These are phyloP conservation scores for Maudiozyma barnettii DNA, from an alignment of 805 yeast genomes.

Conservation along the genomic window DNA sequence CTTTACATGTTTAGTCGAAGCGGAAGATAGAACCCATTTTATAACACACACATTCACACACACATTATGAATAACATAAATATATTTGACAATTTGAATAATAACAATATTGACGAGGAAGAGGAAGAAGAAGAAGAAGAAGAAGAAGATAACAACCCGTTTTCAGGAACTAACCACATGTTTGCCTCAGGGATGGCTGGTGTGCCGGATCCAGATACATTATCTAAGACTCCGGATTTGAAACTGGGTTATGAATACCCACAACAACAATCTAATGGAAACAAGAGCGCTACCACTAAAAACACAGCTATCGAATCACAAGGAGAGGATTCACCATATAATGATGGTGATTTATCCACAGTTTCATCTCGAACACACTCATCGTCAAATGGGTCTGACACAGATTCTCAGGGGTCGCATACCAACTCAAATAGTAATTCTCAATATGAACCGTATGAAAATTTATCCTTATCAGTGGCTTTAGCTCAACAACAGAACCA, in stretches of 20 bases:
- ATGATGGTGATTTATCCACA: neutral
- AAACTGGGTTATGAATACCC: slow-evolving; percentile 1
- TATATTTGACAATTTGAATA: slow-evolving; percentile 3
- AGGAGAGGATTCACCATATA: neutral
- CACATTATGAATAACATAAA: slow-evolving; percentile 7
- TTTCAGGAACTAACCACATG: slow-evolving; percentile 30
- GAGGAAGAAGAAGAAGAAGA: slow-evolving; percentile 12
- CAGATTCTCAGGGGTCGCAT: neutral
- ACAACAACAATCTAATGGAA: neutral
- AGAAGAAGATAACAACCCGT: slow-evolving; percentile 34
- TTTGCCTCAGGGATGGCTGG: slow-evolving; percentile 31
- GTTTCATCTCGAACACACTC: neutral
- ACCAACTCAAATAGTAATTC: neutral
- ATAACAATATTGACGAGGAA: neutral
- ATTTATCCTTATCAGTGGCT: slow-evolving; percentile 23
- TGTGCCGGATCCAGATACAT: slow-evolving; percentile 1
- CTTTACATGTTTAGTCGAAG: too few relatives aligned
- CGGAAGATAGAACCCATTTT: too few relatives aligned
- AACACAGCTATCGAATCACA: neutral
- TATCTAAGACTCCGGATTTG: neutral
- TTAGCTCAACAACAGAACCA: slow-evolving; percentile 2
- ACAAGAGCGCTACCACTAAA: neutral
- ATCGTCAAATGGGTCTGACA: neutral
- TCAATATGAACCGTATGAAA: slow-evolving; percentile 19
- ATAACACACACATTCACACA: neutral